Percentiles rank a stretch among this genome's conserved stretches.
These are phyloP conservation scores for Phytopythium kandeliae DNA, from an alignment of 352 stramenopile species.

Conservation along the genomic window DNA sequence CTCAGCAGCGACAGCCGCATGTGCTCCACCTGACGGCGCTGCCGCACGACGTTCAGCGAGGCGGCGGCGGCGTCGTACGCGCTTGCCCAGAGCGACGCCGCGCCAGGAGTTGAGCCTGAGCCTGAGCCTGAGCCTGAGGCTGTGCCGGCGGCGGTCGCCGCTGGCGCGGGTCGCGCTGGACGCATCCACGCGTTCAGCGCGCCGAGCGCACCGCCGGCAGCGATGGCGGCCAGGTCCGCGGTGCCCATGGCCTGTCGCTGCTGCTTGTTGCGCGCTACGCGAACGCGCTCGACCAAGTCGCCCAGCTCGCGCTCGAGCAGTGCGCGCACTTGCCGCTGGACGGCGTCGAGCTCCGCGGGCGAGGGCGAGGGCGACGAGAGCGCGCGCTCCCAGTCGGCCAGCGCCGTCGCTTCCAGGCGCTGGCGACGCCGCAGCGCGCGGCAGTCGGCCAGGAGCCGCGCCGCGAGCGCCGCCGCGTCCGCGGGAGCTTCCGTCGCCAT, in stretches of 20 bases:
- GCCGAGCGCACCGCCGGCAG: slow-evolving; percentile 52
- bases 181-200: slow-evolving; percentile 68
- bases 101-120: not conserved
- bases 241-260: slow-evolving; percentile 38
- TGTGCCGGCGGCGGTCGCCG: no score
- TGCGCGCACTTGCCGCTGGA: slow-evolving; percentile 11
- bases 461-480: not conserved
- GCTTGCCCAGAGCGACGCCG: slow-evolving; percentile 53
- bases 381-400: not conserved
- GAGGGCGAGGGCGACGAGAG: slow-evolving; percentile 5
- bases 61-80: slow-evolving; percentile 69
- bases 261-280: slow-evolving; percentile 43
- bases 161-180: slow-evolving; percentile 10
- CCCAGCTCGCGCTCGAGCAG: slow-evolving; percentile 45
- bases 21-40: slow-evolving; percentile 63
- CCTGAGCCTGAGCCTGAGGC: no score
- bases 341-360: not conserved
- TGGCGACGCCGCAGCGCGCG: slow-evolving; percentile 29
- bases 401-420: slow-evolving; percentile 20
- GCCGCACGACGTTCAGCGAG: slow-evolving; percentile 62
- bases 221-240: slow-evolving; percentile 57
- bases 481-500: no score
- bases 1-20: slow-evolving; percentile 56
- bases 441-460: slow-evolving; percentile 22
- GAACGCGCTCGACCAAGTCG: slow-evolving; percentile 35